Evolutionary conservation across 495 filamentous ascomycete genomes (phyloP).

Genomic region (Aspergillus olivimuriae): DNA sequence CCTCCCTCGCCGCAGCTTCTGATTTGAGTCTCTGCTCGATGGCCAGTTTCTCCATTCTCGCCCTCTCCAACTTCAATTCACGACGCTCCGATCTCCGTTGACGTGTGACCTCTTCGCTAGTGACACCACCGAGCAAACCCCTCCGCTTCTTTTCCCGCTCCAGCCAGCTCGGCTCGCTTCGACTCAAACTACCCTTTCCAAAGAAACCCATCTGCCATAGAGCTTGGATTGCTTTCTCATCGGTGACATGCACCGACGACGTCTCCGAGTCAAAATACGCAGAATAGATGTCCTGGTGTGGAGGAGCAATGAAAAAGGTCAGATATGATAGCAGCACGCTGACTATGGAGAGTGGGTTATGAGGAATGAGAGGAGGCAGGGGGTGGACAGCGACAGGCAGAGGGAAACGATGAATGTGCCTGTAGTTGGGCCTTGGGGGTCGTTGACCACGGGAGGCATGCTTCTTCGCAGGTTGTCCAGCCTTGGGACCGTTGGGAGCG

Average conservation of each 20-base stretch:
- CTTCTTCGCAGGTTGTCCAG: conserved; percentile 5
- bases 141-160: conserved; percentile 68
- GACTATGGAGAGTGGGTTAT: conserved; percentile 83
- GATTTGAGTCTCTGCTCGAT: conserved; percentile 64
- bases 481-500: conserved; percentile 10
- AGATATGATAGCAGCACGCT: conserved; percentile 71
- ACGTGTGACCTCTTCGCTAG: conserved; percentile 74
- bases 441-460: conserved; percentile 27
- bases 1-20: conserved; percentile 45
- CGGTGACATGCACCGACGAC: conserved; percentile 77
- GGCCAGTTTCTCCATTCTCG: conserved; percentile 72
- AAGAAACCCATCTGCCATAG: conserved; percentile 97
- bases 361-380: conserved; percentile 79
- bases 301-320: conserved; percentile 60
- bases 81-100: conserved; percentile 71
- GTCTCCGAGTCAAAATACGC: conserved; percentile 75
- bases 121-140: conserved; percentile 54
- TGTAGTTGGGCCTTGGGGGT: conserved; percentile 59
- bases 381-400: conserved; percentile 75
- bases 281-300: conserved; percentile 66
- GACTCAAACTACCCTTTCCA: conserved; percentile 85
- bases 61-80: conserved; percentile 81
- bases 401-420: conserved; percentile 67
- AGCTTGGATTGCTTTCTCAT: conserved; percentile 63
- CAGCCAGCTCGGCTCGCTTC: conserved; percentile 91